Conservation (phyloP, 2,329 filamentous ascomycete species). For the Aspergillus jensenii region DNA sequence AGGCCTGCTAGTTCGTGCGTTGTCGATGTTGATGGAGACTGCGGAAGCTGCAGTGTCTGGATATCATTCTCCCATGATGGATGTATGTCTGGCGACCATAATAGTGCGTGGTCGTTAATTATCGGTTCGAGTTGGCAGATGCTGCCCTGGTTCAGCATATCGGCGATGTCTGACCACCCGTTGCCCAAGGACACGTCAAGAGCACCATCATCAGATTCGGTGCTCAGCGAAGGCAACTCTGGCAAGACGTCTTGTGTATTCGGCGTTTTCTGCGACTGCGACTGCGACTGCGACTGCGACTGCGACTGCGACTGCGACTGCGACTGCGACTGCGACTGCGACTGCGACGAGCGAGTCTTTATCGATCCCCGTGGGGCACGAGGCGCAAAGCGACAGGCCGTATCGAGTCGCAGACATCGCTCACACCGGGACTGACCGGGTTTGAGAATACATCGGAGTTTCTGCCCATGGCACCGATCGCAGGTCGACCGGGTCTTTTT, state of each 20-base stretch:
- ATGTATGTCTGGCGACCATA: neutral
- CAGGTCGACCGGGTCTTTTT: neutral
- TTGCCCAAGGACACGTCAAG: neutral
- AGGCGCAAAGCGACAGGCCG: neutral
- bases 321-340: neutral
- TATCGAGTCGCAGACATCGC: neutral
- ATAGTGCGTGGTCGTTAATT: neutral
- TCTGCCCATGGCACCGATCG: neutral
- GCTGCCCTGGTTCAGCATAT: neutral
- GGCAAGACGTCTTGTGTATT: neutral
- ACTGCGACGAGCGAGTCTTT: neutral
- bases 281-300: neutral
- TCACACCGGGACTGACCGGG: neutral
- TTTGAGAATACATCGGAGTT: neutral
- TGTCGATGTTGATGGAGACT: neutral
- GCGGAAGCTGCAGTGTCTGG: neutral
- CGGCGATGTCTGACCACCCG: neutral
- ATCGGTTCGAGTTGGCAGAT: neutral
- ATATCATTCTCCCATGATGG: neutral
- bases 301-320: neutral
- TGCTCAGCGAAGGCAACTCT: neutral
- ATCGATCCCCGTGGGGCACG: neutral
- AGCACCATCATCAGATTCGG: neutral
- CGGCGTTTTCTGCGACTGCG: neutral
- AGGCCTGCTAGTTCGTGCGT: neutral